Base-by-base conservation (phyloP, 805 yeast genomes). In the Candida glaebosa region DNA sequence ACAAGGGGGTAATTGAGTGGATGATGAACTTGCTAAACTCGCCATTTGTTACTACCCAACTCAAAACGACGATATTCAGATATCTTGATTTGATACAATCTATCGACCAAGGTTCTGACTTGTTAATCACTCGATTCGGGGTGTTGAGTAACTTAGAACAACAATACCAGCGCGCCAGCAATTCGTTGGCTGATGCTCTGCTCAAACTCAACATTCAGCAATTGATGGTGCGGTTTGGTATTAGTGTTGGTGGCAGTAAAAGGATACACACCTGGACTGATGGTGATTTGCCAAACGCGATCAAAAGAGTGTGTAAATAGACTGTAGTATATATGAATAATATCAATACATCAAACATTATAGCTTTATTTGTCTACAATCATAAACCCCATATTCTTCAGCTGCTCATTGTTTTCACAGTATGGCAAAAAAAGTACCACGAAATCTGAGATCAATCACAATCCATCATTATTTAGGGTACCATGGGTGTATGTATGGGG, bases 1-100 rank as follows among this genome's bases (percentile, higher is more conserved):
- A 63, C 37, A 72, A 67, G 41, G 82, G 81, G 5, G 71, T 84
- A 2, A 59, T 87, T 41, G 96, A 88, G 48, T 80, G 88, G 81
- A 47, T 78, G 2, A 50, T 84, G 53, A 79, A 80, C 44, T 60
- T 84, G 41, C 47, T 65, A 28, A 71, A 71, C 45, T 71, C 82
- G 5, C 81, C 84, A 25, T 79, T 71, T 49, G 44, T 71, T 18
- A 63, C 63, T 31, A 49, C 63, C 22, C 65, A 64, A 31, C 47
- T 79, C 31, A 69, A 68, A 34, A 57, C 60, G 2, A 57, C 64
- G 38, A 57, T 83, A 4, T 53, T 67, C 16, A 57, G 57, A 15
- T 58, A 82, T 6, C 39, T 83, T 3, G 67, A 67, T 45, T 65
- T 61, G n/a, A 52, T 82, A 1, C 78, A 77, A 49, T 58, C 61